Conservation (phyloP, 1,284 basidiomycete species). For the Meira nashicola region DNA sequence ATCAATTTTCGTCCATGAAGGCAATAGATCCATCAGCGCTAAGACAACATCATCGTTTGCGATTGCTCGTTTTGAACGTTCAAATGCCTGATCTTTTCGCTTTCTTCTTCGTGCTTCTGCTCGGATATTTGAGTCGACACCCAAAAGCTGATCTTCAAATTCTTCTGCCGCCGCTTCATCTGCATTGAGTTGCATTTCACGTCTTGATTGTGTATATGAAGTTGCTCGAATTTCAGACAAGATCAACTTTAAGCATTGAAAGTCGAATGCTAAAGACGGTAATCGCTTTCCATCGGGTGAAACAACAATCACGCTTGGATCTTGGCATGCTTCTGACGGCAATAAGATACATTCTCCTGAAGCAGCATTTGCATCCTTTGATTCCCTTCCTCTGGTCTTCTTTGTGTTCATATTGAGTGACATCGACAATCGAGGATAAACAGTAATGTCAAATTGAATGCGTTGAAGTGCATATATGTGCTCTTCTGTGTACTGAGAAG, state of each 20-base stretch:
- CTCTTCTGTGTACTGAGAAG: too few species aligned
- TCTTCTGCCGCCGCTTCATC: neutral
- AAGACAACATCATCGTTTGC: conserved; percentile 2
- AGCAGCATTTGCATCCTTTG: neutral
- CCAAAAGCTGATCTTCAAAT: neutral
- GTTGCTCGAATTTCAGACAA: neutral
- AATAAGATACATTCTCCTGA: neutral
- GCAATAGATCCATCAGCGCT: neutral
- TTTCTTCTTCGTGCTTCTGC: neutral
- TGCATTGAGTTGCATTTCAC: neutral
- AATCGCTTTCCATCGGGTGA: neutral
- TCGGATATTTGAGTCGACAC: neutral
- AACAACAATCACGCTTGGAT: neutral
- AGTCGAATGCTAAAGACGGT: neutral
- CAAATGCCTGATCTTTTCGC: neutral
- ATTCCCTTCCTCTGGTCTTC: too few species aligned
- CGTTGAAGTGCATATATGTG: conserved; percentile 6
- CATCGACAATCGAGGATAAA: neutral
- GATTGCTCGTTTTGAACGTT: neutral
- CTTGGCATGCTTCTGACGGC: neutral
- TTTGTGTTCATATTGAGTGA: neutral
- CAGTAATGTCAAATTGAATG: conserved; percentile 2
- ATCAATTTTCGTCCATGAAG: neutral
- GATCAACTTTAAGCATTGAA: conserved; percentile 2
- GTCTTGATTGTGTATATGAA: neutral